Conservation (phyloP, 73 alveolate genomes). For the Paramecium tetraurelia region DNA sequence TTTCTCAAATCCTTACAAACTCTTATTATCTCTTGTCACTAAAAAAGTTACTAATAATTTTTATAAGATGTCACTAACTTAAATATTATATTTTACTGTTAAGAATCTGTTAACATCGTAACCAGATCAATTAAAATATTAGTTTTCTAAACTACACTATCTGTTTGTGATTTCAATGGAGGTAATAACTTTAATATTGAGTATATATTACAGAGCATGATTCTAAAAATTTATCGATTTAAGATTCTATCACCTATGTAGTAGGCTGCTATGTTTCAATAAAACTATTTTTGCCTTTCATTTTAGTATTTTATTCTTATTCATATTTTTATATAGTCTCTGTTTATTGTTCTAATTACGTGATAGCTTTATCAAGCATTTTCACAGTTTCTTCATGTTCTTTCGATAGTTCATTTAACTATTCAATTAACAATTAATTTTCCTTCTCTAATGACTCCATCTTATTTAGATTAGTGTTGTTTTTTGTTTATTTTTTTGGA, state of each 20-base stretch:
- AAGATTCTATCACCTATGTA: background rate
- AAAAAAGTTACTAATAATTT: background rate
- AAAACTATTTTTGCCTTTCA: background rate
- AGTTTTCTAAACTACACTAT: background rate
- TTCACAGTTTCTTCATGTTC: conserved; percentile 16
- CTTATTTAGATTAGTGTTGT: background rate
- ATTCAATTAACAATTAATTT: background rate
- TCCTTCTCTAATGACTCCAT: background rate
- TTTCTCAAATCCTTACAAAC: background rate
- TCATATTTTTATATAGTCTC: background rate
- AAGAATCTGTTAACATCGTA: conserved; percentile 5
- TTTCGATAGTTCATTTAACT: background rate
- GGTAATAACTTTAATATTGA: background rate
- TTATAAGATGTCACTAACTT: background rate
- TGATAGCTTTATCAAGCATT: conserved; percentile 5
- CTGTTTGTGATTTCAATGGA: background rate
- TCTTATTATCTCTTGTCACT: background rate
- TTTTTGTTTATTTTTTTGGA: background rate
- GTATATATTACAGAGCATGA: background rate
- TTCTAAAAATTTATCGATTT: background rate
- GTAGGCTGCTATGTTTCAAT: background rate
- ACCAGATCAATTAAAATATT: background rate
- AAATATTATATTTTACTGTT: background rate
- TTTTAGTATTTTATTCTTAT: background rate
- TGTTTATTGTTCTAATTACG: background rate